These are phyloP conservation scores for Bathelium albidoporum DNA, from an alignment of 495 filamentous ascomycete species.

Conservation along the genomic window DNA sequence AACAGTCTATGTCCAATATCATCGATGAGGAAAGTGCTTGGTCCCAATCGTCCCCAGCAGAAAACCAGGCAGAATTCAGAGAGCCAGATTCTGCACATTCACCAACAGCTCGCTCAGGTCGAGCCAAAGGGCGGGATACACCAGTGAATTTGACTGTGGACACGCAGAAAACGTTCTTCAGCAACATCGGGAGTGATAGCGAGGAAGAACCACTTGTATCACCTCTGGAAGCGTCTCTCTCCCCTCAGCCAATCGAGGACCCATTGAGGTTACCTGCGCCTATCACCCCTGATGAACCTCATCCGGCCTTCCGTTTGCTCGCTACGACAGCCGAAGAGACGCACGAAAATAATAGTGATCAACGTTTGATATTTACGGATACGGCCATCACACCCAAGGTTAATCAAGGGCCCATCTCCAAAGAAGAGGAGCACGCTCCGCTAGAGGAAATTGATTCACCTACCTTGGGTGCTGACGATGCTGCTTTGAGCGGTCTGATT, in stretches of 20 bases:
- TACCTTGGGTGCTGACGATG: constrained; percentile 55
- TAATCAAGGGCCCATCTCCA: background rate
- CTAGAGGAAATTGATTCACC: constrained; percentile 55
- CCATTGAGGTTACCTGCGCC: background rate
- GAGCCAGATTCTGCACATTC: background rate
- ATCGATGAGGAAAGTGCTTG: background rate
- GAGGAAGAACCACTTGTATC: constrained; percentile 16
- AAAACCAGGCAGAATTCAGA: background rate
- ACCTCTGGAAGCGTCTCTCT: background rate
- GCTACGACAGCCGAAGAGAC: background rate
- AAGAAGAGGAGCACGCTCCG: background rate
- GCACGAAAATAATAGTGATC: background rate
- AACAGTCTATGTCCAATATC: background rate
- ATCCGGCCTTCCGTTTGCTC: background rate
- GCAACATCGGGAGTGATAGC: constrained; percentile 22
- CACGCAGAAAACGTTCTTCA: constrained; percentile 25
- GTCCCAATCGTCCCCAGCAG: background rate
- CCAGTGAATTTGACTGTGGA: constrained; percentile 6
- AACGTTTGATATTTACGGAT: background rate
- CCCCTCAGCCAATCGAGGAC: background rate
- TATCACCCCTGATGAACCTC: background rate
- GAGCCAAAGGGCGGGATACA: background rate
- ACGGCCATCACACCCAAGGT: background rate
- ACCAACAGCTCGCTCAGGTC: background rate
- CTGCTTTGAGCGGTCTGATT: constrained; percentile 71